These are phyloP conservation scores for Bimuria novae-zelandiae DNA, from an alignment of 2,329 filamentous ascomycete genomes.

Conservation along the genomic window DNA sequence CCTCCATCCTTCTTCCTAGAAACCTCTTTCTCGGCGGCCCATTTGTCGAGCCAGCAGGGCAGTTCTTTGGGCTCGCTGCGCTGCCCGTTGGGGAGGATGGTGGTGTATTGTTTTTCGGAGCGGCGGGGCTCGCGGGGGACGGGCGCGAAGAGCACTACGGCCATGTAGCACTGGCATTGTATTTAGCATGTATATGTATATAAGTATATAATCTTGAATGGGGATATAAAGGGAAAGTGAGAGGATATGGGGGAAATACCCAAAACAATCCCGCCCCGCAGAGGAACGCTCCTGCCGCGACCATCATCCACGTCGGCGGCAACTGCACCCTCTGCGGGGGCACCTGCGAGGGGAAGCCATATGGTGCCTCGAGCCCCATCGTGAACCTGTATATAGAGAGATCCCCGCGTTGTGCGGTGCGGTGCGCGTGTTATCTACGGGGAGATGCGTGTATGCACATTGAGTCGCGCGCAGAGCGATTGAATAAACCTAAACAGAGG, in stretches of 20 bases:
- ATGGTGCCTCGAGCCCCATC: conserved; percentile 35
- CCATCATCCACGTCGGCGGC: conserved; percentile 40
- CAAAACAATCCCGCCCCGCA: conserved; percentile 33
- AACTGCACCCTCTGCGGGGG: conserved; percentile 24
- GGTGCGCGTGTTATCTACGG: conserved; percentile 23
- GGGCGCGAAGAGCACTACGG: conserved; percentile 77
- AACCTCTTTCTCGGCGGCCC: conserved; percentile 61
- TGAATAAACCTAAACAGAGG: conserved; percentile 5
- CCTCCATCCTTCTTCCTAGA: conserved; percentile 46
- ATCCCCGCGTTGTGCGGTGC: conserved; percentile 16
- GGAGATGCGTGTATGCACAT: conserved; percentile 23
- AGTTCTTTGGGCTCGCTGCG: conserved; percentile 61
- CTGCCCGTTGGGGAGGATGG: conserved; percentile 68
- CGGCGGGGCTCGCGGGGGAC: conserved; percentile 73
- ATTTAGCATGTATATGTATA: background rate
- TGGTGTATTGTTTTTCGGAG: conserved; percentile 86
- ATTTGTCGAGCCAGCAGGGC: conserved; percentile 87
- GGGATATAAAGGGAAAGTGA: no score
- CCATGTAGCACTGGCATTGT: conserved; percentile 62
- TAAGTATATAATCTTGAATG: background rate
- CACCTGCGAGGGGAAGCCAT: conserved; percentile 2
- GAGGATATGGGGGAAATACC: conserved; percentile 23
- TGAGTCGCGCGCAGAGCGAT: conserved; percentile 13
- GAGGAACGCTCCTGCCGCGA: conserved; percentile 31
- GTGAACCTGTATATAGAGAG: conserved; percentile 21